phyloP scores from a whole-genome alignment of 768 basidiomycete species.

The Naganishia kalamii region DNA sequence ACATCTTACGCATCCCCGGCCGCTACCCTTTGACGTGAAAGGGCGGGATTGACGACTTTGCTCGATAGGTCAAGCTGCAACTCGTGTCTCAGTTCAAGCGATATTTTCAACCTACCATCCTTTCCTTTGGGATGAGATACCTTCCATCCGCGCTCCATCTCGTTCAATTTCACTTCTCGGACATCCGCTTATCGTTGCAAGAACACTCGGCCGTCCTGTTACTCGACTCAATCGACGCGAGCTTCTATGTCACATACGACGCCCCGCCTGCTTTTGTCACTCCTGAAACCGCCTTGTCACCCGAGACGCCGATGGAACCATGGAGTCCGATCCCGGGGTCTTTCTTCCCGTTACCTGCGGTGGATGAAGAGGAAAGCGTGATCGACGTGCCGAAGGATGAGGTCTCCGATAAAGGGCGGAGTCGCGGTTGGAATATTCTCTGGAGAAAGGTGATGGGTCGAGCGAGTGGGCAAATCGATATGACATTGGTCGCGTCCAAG shows the following conservation, averaged over 20 bases:
- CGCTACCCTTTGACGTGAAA: background rate
- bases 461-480: slow-evolving; percentile 1
- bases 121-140: background rate
- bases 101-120: background rate
- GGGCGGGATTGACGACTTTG: background rate
- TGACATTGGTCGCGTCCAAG: slow-evolving; percentile 1
- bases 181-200: background rate
- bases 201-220: background rate
- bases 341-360: background rate
- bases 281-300: background rate
- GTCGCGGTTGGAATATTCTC: background rate
- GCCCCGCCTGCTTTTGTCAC: slow-evolving; percentile 9
- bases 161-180: background rate
- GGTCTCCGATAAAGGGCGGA: background rate
- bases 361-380: background rate
- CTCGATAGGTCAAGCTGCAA: background rate
- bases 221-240: background rate
- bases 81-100: background rate
- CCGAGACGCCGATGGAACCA: background rate
- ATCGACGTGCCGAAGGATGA: too few relatives aligned
- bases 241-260: slow-evolving; percentile 1
- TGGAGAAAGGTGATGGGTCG: slow-evolving; percentile 15
- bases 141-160: slow-evolving; percentile 4
- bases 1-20: too few relatives aligned
- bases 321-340: background rate